Evolutionary conservation across 164 flowering plant species (phyloP), one percentile per base, ranked within the genome.

Genomic region (Houttuynia cordata): DNA sequence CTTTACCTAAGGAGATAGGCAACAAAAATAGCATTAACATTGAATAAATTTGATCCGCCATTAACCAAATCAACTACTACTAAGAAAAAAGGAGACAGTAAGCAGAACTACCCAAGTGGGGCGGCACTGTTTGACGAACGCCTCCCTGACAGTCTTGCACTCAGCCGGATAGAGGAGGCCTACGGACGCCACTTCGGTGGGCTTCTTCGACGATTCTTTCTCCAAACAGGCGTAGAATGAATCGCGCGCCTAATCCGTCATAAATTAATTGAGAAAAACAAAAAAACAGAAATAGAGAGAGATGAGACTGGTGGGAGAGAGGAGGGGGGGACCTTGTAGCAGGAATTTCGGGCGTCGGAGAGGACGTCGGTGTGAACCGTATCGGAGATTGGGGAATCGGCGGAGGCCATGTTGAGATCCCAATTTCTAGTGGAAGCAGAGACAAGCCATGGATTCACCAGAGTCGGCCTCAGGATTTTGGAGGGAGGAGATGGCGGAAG

Each of bases 241-340:
- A 71, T 91, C 95, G 4, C 95, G 79, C 7, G 91, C 88, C 97
- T 91, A 53, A 30, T n/a, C n/a, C n/a, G n/a, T n/a, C n/a, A n/a
- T n/a, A n/a, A n/a, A n/a, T n/a, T n/a, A n/a, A n/a, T n/a, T n/a
- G 25, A 20, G 17, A 39, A 23, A 30, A 62, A 25, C 19, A 18
- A 47, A n/a, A n/a, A n/a, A n/a, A n/a, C n/a, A n/a, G n/a, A n/a
- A n/a, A n/a, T 18, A 53, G n/a, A 34, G 9, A 9, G 15, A 53
- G 49, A n/a, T n/a, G n/a, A n/a, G n/a, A n/a, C n/a, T 21, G 8
- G 24, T n/a, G n/a, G n/a, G 25, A 10, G 34, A 47, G 45, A 30
- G 39, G n/a, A n/a, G n/a, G n/a, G n/a, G n/a, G n/a, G 13, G 51
- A 75, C 97, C 86, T 88, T 85, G 77, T 88, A 88, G 81, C 98